Percentiles rank a stretch among this genome's conserved stretches.
Evolutionary conservation across 2,329 filamentous ascomycete species (phyloP).

Genomic region (Ophiosphaerella korrae): DNA sequence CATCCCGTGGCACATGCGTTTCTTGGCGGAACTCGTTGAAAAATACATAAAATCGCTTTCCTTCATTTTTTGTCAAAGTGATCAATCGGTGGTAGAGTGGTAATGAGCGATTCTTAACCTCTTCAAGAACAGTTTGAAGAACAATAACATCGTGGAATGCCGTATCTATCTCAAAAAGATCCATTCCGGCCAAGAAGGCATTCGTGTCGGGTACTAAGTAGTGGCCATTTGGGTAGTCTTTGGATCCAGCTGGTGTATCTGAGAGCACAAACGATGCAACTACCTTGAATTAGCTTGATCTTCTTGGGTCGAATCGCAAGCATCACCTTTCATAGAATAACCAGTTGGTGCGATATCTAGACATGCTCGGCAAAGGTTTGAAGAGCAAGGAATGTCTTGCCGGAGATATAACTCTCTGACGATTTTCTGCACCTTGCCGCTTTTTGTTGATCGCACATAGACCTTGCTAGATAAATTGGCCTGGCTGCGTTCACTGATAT

Average conservation of each 20-base stretch:
- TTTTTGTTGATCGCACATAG: slow-evolving; percentile 92
- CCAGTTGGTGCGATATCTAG: slow-evolving; percentile 75
- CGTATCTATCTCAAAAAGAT: slow-evolving; percentile 88
- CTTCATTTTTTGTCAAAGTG: slow-evolving; percentile 88
- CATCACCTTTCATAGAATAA: slow-evolving; percentile 74
- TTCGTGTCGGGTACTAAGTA: slow-evolving; percentile 97
- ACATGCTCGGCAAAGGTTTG: slow-evolving; percentile 81
- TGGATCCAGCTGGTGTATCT: slow-evolving; percentile 83
- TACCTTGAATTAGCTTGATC: slow-evolving; percentile 47
- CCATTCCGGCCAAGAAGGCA: slow-evolving; percentile 92
- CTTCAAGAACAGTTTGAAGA: slow-evolving; percentile 93
- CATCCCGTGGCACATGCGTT: slow-evolving; percentile 77
- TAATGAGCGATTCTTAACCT: slow-evolving; percentile 89
- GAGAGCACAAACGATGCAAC: slow-evolving; percentile 86
- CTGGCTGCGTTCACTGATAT: slow-evolving; percentile 59
- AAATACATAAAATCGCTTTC: slow-evolving; percentile 97
- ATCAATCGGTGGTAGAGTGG: slow-evolving; percentile 94
- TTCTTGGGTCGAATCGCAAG: slow-evolving; percentile 9
- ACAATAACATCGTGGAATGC: slow-evolving; percentile 98
- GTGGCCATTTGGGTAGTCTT: slow-evolving; percentile 81
- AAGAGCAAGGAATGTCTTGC: slow-evolving; percentile 97
- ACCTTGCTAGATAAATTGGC: slow-evolving; percentile 91
- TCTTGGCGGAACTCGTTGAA: slow-evolving; percentile 98
- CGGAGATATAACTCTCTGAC: slow-evolving; percentile 94
- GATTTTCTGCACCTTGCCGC: slow-evolving; percentile 98